A percentile compares a stretch with the other conserved stretches of the same genome.
Conservation (phyloP, 306 rosid genomes). For the Prunus davidiana region DNA sequence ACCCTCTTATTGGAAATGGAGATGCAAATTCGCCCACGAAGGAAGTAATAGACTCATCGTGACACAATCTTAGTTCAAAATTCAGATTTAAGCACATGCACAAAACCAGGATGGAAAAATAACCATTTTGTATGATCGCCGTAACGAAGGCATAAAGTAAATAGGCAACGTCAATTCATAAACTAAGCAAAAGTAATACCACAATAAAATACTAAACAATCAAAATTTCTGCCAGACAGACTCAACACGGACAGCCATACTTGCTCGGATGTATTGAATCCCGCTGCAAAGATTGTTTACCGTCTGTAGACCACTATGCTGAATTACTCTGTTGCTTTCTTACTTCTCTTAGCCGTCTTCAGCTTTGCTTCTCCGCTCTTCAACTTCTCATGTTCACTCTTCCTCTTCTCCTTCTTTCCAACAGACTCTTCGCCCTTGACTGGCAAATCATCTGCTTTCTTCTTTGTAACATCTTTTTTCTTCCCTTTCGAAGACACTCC, state of each 20-base stretch:
- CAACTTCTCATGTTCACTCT: slow-evolving; percentile 18
- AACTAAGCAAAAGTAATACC: slow-evolving; percentile 12
- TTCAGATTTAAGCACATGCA: neutral
- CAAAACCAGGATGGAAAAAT: neutral
- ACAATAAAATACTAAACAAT: slow-evolving; percentile 9
- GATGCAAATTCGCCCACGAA: neutral
- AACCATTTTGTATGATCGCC: slow-evolving; percentile 15
- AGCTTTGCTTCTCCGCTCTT: slow-evolving; percentile 33
- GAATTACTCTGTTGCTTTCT: slow-evolving; percentile 27
- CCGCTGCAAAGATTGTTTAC: slow-evolving; percentile 2
- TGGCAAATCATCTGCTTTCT: slow-evolving; percentile 13
- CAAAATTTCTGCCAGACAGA: slow-evolving; percentile 36
- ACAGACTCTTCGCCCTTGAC: slow-evolving; percentile 21
- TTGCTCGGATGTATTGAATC: neutral
- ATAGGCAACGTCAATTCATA: neutral
- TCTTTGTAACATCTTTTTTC: slow-evolving; percentile 31
- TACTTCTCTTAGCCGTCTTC: slow-evolving; percentile 41
- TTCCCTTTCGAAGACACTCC: slow-evolving; percentile 21
- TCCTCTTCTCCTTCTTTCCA: slow-evolving; percentile 38
- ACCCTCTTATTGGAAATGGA: neutral
- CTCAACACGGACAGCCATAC: slow-evolving; percentile 22
- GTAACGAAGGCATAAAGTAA: slow-evolving; percentile 4
- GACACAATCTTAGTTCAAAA: slow-evolving; percentile 6
- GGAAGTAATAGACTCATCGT: neutral
- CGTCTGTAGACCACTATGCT: slow-evolving; percentile 12